Conservation (phyloP, 164 flowering plant species). For the Tetrastigma voinierianum region DNA sequence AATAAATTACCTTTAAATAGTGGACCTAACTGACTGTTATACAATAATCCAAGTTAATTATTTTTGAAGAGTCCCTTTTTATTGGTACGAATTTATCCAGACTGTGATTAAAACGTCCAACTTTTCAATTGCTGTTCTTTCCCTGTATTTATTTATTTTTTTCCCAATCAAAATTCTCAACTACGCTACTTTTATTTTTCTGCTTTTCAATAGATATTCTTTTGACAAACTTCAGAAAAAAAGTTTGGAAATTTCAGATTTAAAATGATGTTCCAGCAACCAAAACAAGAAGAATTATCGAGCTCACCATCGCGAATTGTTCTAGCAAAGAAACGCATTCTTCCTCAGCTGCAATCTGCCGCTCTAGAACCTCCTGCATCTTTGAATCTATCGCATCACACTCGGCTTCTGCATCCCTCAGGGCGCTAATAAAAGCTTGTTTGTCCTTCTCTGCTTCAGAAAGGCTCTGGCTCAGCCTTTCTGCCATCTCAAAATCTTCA, state of each 20-base stretch:
- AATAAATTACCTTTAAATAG: too few relatives aligned
- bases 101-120: too few relatives aligned
- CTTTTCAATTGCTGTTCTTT: too few relatives aligned
- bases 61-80: too few relatives aligned
- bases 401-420: slow-evolving; percentile 56
- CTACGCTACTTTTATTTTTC: too few relatives aligned
- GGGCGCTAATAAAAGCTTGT: slow-evolving; percentile 22
- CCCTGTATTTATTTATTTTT: too few relatives aligned
- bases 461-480: slow-evolving; percentile 63
- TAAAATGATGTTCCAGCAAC: neutral
- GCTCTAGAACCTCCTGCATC: slow-evolving; percentile 53
- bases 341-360: slow-evolving; percentile 68
- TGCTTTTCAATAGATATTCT: too few relatives aligned
- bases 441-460: slow-evolving; percentile 59
- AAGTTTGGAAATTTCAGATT: neutral
- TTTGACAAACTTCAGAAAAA: too few relatives aligned
- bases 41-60: too few relatives aligned
- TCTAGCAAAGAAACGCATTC: slow-evolving; percentile 53
- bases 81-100: too few relatives aligned
- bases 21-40: too few relatives aligned
- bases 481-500: slow-evolving; percentile 81
- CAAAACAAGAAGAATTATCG: neutral
- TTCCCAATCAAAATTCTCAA: too few relatives aligned
- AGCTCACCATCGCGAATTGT: slow-evolving; percentile 46
- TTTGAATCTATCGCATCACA: slow-evolving; percentile 54